Evolutionary conservation across 371 early-diverging fungal genomes (phyloP).

Genomic region (Mucor saturninus): DNA sequence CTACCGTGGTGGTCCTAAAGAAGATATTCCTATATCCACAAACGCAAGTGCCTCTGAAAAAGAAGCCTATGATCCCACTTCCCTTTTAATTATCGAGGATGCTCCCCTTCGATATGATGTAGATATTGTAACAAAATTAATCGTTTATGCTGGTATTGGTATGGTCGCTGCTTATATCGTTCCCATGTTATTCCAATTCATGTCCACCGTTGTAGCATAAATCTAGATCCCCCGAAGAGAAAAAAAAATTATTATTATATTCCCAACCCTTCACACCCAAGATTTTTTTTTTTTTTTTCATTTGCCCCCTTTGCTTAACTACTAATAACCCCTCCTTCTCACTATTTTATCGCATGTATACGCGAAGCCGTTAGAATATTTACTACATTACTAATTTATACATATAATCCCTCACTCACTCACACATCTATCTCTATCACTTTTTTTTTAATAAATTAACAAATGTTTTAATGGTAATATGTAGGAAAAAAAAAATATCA

Average conservation of each 20-base stretch:
- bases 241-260: no score
- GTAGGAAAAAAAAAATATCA: not conserved
- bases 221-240: no score
- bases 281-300: no score
- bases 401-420: no score
- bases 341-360: constrained; percentile 1
- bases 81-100: constrained; percentile 52
- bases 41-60: constrained; percentile 13
- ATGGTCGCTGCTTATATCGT: constrained; percentile 48
- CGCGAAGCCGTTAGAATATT: no score
- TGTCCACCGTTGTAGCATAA: constrained; percentile 9
- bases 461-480: not conserved
- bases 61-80: constrained; percentile 34
- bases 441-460: not conserved
- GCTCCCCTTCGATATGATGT: constrained; percentile 68
- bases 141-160: constrained; percentile 66
- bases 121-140: constrained; percentile 69
- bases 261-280: no score
- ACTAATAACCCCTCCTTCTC: no score
- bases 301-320: no score
- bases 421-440: not conserved
- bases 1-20: constrained; percentile 37
- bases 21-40: constrained; percentile 18
- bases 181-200: constrained; percentile 53
- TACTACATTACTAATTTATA: no score